A percentile compares a stretch with the other conserved stretches of the same genome.
These are phyloP conservation scores for Rhodotorula sp. DNA, from an alignment of 1,284 basidiomycete genomes.

Conservation along the genomic window DNA sequence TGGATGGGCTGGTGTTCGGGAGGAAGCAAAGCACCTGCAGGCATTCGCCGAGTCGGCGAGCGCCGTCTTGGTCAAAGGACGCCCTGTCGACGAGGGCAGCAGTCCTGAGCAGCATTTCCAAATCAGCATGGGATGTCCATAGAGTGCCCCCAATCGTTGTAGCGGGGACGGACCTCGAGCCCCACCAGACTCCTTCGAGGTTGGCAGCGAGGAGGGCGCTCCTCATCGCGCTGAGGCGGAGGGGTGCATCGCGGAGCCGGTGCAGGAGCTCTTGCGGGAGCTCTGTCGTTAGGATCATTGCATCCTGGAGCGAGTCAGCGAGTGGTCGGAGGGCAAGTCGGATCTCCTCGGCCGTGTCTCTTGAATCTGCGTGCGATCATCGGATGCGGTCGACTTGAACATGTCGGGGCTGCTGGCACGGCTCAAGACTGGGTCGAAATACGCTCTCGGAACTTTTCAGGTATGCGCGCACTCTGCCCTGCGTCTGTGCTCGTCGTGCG, in stretches of 20 bases:
- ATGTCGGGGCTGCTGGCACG: conserved; percentile 5
- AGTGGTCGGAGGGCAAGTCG: too few species aligned
- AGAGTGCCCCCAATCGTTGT: too few species aligned
- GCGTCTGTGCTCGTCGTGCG: background rate
- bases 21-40: background rate
- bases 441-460: conserved; percentile 8
- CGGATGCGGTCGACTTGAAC: background rate
- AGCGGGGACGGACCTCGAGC: background rate
- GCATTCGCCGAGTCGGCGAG: background rate
- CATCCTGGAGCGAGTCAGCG: background rate
- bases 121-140: background rate
- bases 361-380: too few species aligned
- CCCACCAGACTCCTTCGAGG: background rate
- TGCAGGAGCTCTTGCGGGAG: background rate
- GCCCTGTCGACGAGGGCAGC: conserved; percentile 17
- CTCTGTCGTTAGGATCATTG: background rate
- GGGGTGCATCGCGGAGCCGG: background rate
- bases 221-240: background rate
- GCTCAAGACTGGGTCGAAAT: background rate
- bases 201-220: background rate
- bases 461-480: background rate
- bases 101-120: background rate
- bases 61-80: background rate
- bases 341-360: too few species aligned
- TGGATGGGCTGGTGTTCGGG: background rate